phyloP scores from a whole-genome alignment of 1,139 yeast species.

The Geotrichum histeridarum region DNA sequence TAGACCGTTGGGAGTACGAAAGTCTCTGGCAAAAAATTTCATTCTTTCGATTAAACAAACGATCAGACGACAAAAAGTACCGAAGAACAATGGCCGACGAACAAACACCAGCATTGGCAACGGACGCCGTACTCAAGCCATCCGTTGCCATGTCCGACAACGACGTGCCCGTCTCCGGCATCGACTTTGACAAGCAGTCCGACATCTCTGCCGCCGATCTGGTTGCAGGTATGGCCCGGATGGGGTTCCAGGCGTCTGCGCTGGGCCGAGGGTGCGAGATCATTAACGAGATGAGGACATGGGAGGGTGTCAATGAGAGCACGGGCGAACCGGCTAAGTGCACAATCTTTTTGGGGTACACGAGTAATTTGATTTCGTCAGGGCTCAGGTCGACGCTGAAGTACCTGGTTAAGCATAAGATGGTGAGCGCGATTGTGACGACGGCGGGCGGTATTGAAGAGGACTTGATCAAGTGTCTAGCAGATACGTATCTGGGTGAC shows the following conservation, averaged over 20 bases:
- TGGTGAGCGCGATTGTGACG: constrained; percentile 91
- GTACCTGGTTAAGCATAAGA: constrained; percentile 84
- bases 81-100: constrained; percentile 8
- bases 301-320: constrained; percentile 86
- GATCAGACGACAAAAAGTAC: background rate
- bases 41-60: background rate
- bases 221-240: constrained; percentile 73
- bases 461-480: constrained; percentile 90
- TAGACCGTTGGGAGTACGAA: background rate
- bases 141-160: constrained; percentile 82
- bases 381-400: constrained; percentile 89
- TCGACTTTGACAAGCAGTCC: constrained; percentile 70
- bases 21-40: background rate
- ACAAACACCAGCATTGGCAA: constrained; percentile 28
- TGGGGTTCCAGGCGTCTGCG: constrained; percentile 98
- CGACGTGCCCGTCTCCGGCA: constrained; percentile 73
- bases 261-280: constrained; percentile 85
- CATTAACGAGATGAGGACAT: constrained; percentile 80
- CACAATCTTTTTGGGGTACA: constrained; percentile 90
- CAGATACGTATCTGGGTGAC: constrained; percentile 93
- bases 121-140: constrained; percentile 75
- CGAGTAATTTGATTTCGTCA: constrained; percentile 92
- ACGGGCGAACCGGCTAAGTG: constrained; percentile 67
- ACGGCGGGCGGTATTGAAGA: constrained; percentile 98
- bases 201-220: constrained; percentile 72